These are phyloP conservation scores for Glycine latifolia DNA, from an alignment of 306 rosid species.

Conservation along the genomic window DNA sequence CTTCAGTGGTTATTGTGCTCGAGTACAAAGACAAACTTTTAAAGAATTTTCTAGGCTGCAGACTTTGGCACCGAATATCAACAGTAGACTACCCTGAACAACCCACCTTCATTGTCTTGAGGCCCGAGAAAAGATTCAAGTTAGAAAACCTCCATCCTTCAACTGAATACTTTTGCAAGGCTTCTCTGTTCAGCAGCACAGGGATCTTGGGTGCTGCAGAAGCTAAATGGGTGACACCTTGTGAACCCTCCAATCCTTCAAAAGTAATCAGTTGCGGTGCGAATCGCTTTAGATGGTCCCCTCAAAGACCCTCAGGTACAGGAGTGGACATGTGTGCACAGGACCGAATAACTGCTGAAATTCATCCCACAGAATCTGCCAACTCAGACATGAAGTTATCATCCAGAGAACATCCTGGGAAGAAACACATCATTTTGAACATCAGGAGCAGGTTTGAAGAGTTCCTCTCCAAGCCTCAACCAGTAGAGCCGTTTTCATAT, in stretches of 20 bases:
- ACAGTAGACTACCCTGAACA: constrained; percentile 72
- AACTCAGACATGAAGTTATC: constrained; percentile 58
- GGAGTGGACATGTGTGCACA: constrained; percentile 40
- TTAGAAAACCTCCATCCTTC: constrained; percentile 75
- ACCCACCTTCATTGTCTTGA: constrained; percentile 80
- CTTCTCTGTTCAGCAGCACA: constrained; percentile 77
- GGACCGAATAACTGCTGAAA: constrained; percentile 50
- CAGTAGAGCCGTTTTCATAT: constrained; percentile 43
- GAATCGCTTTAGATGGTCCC: constrained; percentile 36
- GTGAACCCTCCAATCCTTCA: constrained; percentile 23
- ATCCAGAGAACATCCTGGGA: constrained; percentile 46
- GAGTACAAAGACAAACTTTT: constrained; percentile 66
- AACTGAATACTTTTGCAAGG: constrained; percentile 85
- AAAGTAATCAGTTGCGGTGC: constrained; percentile 4
- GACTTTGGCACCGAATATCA: constrained; percentile 77
- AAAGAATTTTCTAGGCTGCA: constrained; percentile 76
- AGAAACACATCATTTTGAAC: constrained; percentile 44
- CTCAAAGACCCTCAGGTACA: constrained; percentile 40
- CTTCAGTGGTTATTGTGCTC: constrained; percentile 73
- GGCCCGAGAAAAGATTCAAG: constrained; percentile 80
- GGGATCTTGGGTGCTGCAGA: constrained; percentile 78
- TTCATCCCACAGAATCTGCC: constrained; percentile 58
- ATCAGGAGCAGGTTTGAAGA: constrained; percentile 54
- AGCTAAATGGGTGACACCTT: constrained; percentile 80
- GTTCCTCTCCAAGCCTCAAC: constrained; percentile 56